Percentiles rank a stretch among this genome's conserved stretches.
Evolutionary conservation across 306 rosid species (phyloP).

Genomic region (Lathyrus oleraceus): DNA sequence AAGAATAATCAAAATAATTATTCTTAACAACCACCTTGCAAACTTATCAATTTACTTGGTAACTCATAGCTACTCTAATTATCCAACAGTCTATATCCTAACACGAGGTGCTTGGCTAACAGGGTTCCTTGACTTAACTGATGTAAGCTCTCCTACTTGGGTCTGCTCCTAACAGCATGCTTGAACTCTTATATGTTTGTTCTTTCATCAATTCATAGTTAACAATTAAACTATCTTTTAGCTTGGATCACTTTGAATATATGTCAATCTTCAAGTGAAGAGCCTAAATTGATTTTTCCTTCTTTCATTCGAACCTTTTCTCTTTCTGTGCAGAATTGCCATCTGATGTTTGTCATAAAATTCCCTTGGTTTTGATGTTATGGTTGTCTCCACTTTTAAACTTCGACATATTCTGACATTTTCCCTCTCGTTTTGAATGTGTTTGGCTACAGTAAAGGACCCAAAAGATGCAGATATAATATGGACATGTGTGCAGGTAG

Average conservation of each 20-base stretch:
- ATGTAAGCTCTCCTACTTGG: background rate
- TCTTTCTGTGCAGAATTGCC: slow-evolving; percentile 4
- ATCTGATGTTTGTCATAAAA: slow-evolving; percentile 1
- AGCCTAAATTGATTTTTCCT: slow-evolving; percentile 12
- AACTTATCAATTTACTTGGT: no score
- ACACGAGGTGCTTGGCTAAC: background rate
- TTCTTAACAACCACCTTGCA: no score
- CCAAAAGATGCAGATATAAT: slow-evolving; percentile 87
- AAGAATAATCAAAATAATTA: no score
- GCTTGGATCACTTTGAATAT: slow-evolving; percentile 11
- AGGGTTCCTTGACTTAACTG: background rate
- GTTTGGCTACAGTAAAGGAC: slow-evolving; percentile 62
- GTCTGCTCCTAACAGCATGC: slow-evolving; percentile 21
- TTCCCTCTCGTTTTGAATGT: slow-evolving; percentile 24
- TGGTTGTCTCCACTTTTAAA: slow-evolving; percentile 10
- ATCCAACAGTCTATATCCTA: no score
- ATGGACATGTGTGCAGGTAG: slow-evolving; percentile 87
- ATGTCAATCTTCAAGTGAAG: background rate
- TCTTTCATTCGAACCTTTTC: slow-evolving; percentile 11
- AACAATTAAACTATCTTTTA: background rate
- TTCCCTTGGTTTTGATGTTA: slow-evolving; percentile 15
- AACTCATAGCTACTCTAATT: no score
- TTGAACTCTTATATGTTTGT: slow-evolving; percentile 5
- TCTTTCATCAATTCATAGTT: slow-evolving; percentile 6
- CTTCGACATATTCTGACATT: slow-evolving; percentile 29